phyloP scores from a whole-genome alignment of 352 stramenopile species.

The Globisporangium yorkense region DNA sequence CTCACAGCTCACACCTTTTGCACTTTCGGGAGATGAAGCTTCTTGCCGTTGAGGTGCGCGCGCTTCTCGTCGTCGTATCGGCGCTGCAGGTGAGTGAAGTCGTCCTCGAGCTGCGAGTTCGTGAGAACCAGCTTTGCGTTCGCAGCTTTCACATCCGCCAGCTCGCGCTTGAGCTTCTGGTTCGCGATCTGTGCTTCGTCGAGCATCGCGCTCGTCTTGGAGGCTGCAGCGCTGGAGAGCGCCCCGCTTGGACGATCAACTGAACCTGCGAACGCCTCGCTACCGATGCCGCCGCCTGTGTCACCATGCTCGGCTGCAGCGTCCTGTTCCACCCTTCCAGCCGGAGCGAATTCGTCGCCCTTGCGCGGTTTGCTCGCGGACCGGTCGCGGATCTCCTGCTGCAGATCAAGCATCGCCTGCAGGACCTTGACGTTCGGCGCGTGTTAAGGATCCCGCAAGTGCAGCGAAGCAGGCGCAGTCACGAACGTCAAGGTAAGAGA shows the following conservation, averaged over 20 bases:
- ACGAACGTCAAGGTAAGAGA: not conserved
- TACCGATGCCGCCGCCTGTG: not conserved
- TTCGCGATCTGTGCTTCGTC: constrained; percentile 64
- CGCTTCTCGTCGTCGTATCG: constrained; percentile 71
- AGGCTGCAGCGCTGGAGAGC: not conserved
- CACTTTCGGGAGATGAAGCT: constrained; percentile 61
- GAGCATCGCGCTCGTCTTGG: constrained; percentile 16
- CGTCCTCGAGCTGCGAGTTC: constrained; percentile 76
- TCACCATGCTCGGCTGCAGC: not conserved
- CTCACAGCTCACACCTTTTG: constrained; percentile 32
- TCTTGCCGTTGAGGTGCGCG: constrained; percentile 57
- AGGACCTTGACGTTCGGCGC: constrained; percentile 42
- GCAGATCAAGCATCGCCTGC: constrained; percentile 38
- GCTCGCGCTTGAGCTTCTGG: constrained; percentile 72
- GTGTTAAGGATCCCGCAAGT: constrained; percentile 9
- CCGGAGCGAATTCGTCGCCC: not conserved
- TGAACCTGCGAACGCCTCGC: not conserved
- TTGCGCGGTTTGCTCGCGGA: constrained; percentile 20
- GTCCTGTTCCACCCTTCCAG: not conserved
- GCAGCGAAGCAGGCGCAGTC: not conserved
- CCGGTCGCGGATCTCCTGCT: constrained; percentile 43
- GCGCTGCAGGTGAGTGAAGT: constrained; percentile 49
- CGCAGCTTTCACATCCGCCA: constrained; percentile 46
- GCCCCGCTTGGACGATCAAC: not conserved
- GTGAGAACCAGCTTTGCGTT: constrained; percentile 56